Evolutionary conservation across 164 flowering plant species (phyloP).

Genomic region (Santalum album): DNA sequence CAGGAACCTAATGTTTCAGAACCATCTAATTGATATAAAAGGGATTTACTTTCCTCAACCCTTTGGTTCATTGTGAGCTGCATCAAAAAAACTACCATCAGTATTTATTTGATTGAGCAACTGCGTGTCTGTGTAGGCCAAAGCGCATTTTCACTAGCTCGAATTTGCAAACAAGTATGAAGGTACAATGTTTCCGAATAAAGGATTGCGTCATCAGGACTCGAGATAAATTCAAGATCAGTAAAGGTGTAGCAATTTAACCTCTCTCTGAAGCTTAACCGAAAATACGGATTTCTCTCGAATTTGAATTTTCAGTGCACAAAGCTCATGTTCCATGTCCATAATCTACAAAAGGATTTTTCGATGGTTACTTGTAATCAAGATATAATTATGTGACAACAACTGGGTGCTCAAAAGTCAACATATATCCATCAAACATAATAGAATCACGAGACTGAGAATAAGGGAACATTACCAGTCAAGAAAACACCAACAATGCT

Average conservation of each 20-base stretch:
- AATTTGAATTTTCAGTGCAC: slow-evolving; percentile 45
- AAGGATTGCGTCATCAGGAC: too few relatives aligned
- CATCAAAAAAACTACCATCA: background rate
- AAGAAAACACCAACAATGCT: too few relatives aligned
- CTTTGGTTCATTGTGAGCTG: slow-evolving; percentile 74
- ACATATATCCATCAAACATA: too few relatives aligned
- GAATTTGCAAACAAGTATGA: background rate
- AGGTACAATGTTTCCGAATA: too few relatives aligned
- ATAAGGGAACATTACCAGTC: too few relatives aligned
- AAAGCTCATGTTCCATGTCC: slow-evolving; percentile 81
- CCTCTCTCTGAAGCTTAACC: slow-evolving; percentile 57
- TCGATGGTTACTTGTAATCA: background rate
- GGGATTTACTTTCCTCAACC: slow-evolving; percentile 31
- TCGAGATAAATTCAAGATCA: background rate
- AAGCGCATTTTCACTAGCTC: background rate
- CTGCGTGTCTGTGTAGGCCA: background rate
- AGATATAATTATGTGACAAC: background rate
- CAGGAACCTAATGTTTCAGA: slow-evolving; percentile 72
- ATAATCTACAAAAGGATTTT: slow-evolving; percentile 34
- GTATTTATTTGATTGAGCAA: background rate
- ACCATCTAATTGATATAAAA: slow-evolving; percentile 65
- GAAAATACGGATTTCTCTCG: slow-evolving; percentile 52
- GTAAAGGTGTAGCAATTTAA: background rate
- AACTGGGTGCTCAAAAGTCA: too few relatives aligned
- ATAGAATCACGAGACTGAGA: too few relatives aligned